Evolutionary conservation across 768 basidiomycete species (phyloP), one percentile per base, ranked within the genome.

Genomic region (Leccinum arenicola): DNA sequence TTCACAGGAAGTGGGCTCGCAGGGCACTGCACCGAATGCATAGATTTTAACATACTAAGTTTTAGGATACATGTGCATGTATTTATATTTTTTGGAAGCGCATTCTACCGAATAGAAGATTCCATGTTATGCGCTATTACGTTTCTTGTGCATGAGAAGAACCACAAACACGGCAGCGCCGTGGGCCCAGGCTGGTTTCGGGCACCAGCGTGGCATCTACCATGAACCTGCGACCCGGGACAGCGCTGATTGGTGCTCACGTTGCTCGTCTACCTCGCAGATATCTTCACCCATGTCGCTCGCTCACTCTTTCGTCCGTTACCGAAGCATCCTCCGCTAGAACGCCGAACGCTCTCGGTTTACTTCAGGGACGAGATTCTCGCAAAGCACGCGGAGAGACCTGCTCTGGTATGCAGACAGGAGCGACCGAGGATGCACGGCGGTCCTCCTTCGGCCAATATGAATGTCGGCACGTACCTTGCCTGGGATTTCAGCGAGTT

Each of bases 201-300:
- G 7, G 47, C 1, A 47, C 47, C 19, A 49, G 25, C 48, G 29
- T 29, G 29, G 3, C 29, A 29, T 29, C 29, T 29, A 29, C 9
- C 29, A 65, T 65, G 64, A 19, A 14, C 33, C n/a, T 50, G 21
- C 21, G 21, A 21, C 21, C 21, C 27, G 12, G 38, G 17, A 40
- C 8, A 40, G 38, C 38, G 3, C 55, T 49, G 54, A 43, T 60
- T n/a, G 17, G 25, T n/a, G 48, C 12, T 40, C 50, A 47, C 21
- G 21, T 21, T 21, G 21, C 21, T 21, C 21, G 21, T 36, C 23
- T 58, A 48, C 3, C 56, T 48, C 63, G 23, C 58, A 63, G 27
- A 45, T 56, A 31, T 29, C 19, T 49, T 27, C 68, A 54, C 8
- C 51, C 36, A 59, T 60, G 63, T 52, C 71, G 70, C 38, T 60